A percentile compares a stretch with the other conserved stretches of the same genome.
These are phyloP conservation scores for Rhizophora mangle DNA, from an alignment of 345 rosid species.

Conservation along the genomic window DNA sequence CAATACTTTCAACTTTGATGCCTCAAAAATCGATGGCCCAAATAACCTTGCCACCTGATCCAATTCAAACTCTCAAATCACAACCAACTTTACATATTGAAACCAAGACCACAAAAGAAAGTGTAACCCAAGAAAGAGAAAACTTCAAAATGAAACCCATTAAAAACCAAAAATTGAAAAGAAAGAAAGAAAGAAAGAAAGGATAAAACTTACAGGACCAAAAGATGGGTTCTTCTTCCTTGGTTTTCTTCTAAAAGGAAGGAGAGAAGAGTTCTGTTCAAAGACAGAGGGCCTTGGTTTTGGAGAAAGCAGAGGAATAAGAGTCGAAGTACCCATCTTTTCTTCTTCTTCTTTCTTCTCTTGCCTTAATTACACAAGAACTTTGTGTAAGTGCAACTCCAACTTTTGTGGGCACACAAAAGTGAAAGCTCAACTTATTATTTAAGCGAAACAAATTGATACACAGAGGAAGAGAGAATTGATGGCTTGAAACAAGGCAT, in stretches of 20 bases:
- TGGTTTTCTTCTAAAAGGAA: constrained; percentile 37
- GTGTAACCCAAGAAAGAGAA: neutral
- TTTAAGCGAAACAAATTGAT: neutral
- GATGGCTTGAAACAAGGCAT: neutral
- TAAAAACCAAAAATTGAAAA: neutral
- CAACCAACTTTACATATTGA: neutral
- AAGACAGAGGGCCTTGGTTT: constrained; percentile 41
- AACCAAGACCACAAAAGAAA: neutral
- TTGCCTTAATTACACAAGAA: neutral
- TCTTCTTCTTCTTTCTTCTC: constrained; percentile 11
- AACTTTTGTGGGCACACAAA: neutral
- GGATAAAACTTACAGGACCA: constrained; percentile 48
- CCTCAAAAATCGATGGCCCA: constrained; percentile 94
- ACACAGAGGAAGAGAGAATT: neutral
- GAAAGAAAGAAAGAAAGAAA: neutral
- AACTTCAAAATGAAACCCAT: neutral
- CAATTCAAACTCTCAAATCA: constrained; percentile 21
- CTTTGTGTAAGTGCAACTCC: constrained; percentile 1
- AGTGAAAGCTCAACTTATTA: neutral
- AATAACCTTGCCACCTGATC: constrained; percentile 80
- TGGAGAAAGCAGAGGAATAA: constrained; percentile 40
- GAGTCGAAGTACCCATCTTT: constrained; percentile 48
- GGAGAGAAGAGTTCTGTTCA: constrained; percentile 42
- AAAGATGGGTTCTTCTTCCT: constrained; percentile 39
- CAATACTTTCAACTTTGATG: constrained; percentile 83